Conservation (phyloP, 208 protist species). For the Acanthamoeba divionensis region DNA sequence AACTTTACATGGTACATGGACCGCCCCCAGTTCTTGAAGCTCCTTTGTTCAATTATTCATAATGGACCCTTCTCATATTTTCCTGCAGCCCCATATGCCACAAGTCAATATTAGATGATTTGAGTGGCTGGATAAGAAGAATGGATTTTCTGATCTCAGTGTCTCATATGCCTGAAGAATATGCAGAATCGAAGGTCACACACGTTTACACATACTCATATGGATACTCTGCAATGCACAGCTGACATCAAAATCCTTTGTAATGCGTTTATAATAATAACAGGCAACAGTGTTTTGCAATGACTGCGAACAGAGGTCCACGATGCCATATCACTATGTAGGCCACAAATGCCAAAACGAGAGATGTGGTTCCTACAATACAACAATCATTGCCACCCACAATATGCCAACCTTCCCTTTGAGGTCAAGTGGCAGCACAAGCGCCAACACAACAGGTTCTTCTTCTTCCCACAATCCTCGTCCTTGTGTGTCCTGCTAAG, state of each 20-base stretch:
- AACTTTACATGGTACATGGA: background rate
- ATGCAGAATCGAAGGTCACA: background rate
- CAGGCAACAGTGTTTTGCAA: constrained; percentile 58
- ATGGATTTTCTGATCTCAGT: background rate
- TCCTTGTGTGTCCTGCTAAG: no score
- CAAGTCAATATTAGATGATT: background rate
- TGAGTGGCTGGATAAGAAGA: background rate
- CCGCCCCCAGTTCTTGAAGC: background rate
- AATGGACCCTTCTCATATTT: background rate
- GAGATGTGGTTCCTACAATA: constrained; percentile 62
- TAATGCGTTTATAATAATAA: background rate
- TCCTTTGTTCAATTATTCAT: background rate
- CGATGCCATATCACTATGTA: constrained; percentile 57
- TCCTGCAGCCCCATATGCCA: background rate
- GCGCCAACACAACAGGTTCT: background rate
- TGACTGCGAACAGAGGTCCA: constrained; percentile 56
- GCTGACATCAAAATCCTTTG: background rate
- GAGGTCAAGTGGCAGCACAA: no score
- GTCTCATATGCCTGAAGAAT: constrained; percentile 14
- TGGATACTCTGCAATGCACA: background rate
- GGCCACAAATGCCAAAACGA: constrained; percentile 58
- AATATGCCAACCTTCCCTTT: constrained; percentile 22
- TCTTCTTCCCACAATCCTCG: background rate
- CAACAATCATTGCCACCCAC: constrained; percentile 30
- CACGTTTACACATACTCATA: background rate